Base-by-base conservation (phyloP, 202 grass and related monocot species). In the Saccharum hybrid region DNA sequence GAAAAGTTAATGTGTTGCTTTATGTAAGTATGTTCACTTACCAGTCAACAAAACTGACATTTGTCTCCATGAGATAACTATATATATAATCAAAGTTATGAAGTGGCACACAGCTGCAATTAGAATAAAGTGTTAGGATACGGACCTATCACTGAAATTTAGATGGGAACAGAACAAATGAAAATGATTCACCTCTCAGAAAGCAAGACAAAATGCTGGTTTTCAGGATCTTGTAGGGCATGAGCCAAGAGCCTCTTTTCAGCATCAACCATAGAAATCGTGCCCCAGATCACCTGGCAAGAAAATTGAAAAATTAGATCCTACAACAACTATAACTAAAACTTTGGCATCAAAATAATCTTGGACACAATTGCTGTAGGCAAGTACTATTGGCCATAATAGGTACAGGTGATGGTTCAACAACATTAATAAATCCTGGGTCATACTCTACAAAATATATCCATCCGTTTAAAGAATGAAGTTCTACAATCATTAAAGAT, bases 81-180 rank as follows among this genome's bases (percentile, higher is more conserved):
- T 96, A 96, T 60, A 99, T 81, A 92, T 99, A 96, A 87, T 99
- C 97, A 22, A 99, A 96, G 84, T 96, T 96, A 85, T 94, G 97
- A 66, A 99, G 88, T 61, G 97, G 97, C 59, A 96, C 91, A 85
- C 97, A 99, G 68, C 97, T 99, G 89, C 80, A 86, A 75, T 30
- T 39, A 89, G 46, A 84, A 89, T n/a, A 52, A 84, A 69, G 78
- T 54, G 60, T 88, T 85, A 87, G 81, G 43, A 84, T 66, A 65
- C 5, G 34, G 37, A 78, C 38, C 77, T 81, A 15, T 37, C 68
- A 67, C 73, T 67, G 6, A 73, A 77, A 81, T 34, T 85, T 37
- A 80, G 19, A 88, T 77, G 56, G n/a, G 26, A 41, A 66, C 57
- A 61, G 57, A 26, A 61, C 7, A 77, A 31, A 69, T 68, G 14